Base-by-base conservation (phyloP, 768 basidiomycete species). In the Rhizopogon vinicolor region DNA sequence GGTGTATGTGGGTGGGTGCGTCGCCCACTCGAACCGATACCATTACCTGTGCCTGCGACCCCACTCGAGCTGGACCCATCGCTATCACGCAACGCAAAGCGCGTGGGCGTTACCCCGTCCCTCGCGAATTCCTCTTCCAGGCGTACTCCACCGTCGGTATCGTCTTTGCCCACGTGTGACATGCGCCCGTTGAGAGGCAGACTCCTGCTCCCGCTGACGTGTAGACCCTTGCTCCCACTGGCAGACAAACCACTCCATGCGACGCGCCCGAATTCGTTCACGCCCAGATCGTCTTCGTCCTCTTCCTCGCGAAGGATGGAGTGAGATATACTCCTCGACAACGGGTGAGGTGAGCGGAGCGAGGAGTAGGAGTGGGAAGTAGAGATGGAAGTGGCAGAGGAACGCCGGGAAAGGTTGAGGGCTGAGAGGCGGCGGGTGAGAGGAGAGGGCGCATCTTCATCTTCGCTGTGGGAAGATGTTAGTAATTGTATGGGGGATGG, bases 391-490 rank as follows among this genome's bases (percentile, higher is more conserved):
- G 77, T 72, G 1, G 72, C 68, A 0, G 80, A 85, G 13, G 76
- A 68, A 6, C 73, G 75, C 5, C 74, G 71, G 1, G 76, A 71
- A 16, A 86, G 71, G 60, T 80, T 78, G 51, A 87, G 77, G 0
- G 75, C 68, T 5, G 85, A 87, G 5, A 88, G 68, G 7, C 85
- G 82, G 9, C 79, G 75, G 0, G 86, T 87, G 12, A 88, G 76
- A 1, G 82, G 76, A 0, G 84, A 86, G 5, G 86, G 86, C 0
- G 86, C 85, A 55, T 86, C 83, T 73, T 88, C 86, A 67, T 87
- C 86, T 72, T 87, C 86, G 53, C 85, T 86, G 65, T 52, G 64
- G 33, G 51, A 46, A 45, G 37, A 43, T 35, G 35, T 18, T 37
- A 48, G 41, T 37, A 41, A 25, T 16, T 33, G 31, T 8, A 53